A percentile compares a stretch with the other conserved stretches of the same genome.
Conservation (phyloP, 208 protist genomes). For the Hexamita inflata region DNA sequence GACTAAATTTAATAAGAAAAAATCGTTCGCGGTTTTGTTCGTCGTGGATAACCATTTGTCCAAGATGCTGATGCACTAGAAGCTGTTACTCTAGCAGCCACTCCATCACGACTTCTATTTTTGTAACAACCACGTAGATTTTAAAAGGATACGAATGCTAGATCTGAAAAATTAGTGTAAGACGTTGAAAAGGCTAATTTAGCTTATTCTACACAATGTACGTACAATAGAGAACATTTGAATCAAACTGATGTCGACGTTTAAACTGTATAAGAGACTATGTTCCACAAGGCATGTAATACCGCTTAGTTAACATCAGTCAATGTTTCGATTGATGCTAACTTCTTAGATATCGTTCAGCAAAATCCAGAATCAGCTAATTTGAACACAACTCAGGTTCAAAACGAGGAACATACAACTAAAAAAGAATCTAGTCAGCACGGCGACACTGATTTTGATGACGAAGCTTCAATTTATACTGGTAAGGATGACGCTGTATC, state of each 20-base stretch:
- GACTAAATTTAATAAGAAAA: too few species aligned
- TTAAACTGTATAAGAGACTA: not conserved
- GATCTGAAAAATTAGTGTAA: not conserved
- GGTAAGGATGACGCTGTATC: slow-evolving; percentile 20
- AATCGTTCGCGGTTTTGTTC: not conserved
- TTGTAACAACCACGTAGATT: not conserved
- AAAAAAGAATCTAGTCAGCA: not conserved
- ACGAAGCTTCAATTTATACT: not conserved
- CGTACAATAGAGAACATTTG: not conserved
- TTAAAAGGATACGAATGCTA: not conserved
- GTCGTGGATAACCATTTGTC: slow-evolving; percentile 1
- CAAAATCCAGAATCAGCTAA: not conserved
- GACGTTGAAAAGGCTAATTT: not conserved
- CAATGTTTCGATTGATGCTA: not conserved
- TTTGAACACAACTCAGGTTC: not conserved
- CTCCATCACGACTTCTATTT: not conserved
- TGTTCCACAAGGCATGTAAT: not conserved
- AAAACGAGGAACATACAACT: not conserved
- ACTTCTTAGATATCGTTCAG: not conserved
- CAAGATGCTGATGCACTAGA: not conserved
- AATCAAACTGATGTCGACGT: not conserved
- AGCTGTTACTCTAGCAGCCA: slow-evolving; percentile 2
- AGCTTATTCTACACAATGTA: not conserved
- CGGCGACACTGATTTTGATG: not conserved
- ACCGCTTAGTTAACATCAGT: not conserved